phyloP scores from a whole-genome alignment of 345 rosid species.

The Linum lewisii region DNA sequence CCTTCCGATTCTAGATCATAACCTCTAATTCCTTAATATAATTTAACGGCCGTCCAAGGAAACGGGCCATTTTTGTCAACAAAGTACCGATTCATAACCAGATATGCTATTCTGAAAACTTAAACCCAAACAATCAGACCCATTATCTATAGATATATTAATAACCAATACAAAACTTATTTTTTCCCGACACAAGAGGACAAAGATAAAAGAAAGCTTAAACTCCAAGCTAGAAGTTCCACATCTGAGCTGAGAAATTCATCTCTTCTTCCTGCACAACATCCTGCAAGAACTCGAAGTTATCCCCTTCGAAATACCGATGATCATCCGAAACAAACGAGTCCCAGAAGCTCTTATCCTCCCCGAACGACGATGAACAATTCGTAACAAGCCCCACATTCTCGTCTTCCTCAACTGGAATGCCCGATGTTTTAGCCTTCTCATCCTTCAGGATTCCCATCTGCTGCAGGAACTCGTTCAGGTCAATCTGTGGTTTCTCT shows the following conservation, averaged over 20 bases:
- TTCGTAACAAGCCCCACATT: not conserved
- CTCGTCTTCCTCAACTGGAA: not conserved
- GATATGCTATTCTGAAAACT: no score
- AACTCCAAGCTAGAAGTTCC: not conserved
- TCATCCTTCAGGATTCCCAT: slow-evolving; percentile 58
- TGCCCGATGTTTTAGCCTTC: not conserved
- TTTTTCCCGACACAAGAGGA: no score
- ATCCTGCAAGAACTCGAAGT: not conserved
- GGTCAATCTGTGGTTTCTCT: slow-evolving; percentile 81
- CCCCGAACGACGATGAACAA: not conserved
- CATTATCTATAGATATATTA: no score
- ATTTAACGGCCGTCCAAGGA: no score
- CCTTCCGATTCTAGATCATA: no score
- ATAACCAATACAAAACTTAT: no score
- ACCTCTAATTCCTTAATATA: no score
- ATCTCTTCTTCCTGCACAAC: not conserved
- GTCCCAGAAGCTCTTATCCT: not conserved
- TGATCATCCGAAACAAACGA: not conserved
- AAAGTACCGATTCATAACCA: no score
- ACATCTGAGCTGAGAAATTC: not conserved
- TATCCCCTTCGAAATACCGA: not conserved
- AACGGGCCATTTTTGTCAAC: no score
- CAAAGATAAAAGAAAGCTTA: no score
- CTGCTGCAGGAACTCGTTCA: slow-evolving; percentile 89
- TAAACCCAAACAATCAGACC: no score